Conservation (phyloP, 768 basidiomycete species). For the Hygrophorus russula region DNA sequence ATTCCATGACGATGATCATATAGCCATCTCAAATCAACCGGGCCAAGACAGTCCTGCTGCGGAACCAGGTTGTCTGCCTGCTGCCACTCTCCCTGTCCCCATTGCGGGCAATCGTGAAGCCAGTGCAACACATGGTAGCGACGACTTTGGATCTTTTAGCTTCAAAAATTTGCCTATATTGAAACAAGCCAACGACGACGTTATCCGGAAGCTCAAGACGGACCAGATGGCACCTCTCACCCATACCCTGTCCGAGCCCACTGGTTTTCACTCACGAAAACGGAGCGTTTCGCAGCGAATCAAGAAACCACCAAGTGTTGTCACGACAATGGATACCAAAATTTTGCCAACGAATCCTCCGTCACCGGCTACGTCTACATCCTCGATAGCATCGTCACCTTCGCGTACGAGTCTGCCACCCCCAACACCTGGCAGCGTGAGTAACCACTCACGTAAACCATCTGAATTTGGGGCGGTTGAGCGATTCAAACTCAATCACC, state of each 20-base stretch:
- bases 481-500: constrained; percentile 74
- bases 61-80: constrained; percentile 22
- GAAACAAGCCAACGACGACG: constrained; percentile 97
- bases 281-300: constrained; percentile 75
- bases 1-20: constrained; percentile 82
- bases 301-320: constrained; percentile 73
- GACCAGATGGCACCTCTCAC: constrained; percentile 77
- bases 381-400: constrained; percentile 83
- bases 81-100: constrained; percentile 31
- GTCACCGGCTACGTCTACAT: constrained; percentile 85
- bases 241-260: constrained; percentile 61
- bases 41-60: constrained; percentile 36
- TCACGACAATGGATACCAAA: constrained; percentile 59
- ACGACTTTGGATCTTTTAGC: constrained; percentile 96
- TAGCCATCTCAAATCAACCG: constrained; percentile 40
- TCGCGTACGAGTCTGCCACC: constrained; percentile 67
- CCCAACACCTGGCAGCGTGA: constrained; percentile 54
- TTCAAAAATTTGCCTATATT: constrained; percentile 95
- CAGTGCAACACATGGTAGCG: constrained; percentile 46
- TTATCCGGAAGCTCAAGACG: constrained; percentile 89
- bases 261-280: constrained; percentile 47
- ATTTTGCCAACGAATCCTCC: constrained; percentile 64
- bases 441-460: constrained; percentile 68
- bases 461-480: constrained; percentile 85
- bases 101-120: constrained; percentile 27